Percentiles rank a stretch among this genome's conserved stretches.
Evolutionary conservation across 164 flowering plant genomes (phyloP).

Genomic region (Aristolochia contorta): DNA sequence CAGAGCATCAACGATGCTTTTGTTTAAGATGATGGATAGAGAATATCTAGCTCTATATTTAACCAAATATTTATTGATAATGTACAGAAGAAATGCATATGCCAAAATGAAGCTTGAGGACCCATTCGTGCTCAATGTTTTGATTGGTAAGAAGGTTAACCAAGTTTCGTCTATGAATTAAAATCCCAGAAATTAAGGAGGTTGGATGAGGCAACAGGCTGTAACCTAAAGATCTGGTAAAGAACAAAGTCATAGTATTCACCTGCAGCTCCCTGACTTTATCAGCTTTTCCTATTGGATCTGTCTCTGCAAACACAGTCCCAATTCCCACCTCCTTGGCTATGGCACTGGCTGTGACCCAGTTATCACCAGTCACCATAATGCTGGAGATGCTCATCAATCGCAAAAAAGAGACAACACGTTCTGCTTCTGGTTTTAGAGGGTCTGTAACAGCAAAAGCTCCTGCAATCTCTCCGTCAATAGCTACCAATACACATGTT

Average conservation of each 20-base stretch:
- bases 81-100: background rate
- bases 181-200: background rate
- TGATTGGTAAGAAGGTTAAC: background rate
- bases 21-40: no score
- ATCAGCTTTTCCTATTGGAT: constrained; percentile 82
- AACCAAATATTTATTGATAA: no score
- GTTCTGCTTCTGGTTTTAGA: constrained; percentile 78
- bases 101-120: no score
- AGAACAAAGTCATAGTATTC: no score
- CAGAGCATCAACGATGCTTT: no score
- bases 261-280: constrained; percentile 85
- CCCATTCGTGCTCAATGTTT: background rate
- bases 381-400: constrained; percentile 69
- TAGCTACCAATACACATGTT: constrained; percentile 69
- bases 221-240: background rate
- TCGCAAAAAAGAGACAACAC: constrained; percentile 56
- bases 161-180: background rate
- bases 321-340: constrained; percentile 76
- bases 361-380: constrained; percentile 95
- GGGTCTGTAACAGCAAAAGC: constrained; percentile 84
- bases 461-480: constrained; percentile 65
- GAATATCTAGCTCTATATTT: no score
- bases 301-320: constrained; percentile 76
- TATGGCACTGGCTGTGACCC: constrained; percentile 74
- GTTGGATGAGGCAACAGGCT: background rate